Evolutionary conservation across 2,329 filamentous ascomycete species (phyloP).

Genomic region (Pseudogymnoascus verrucosus): DNA sequence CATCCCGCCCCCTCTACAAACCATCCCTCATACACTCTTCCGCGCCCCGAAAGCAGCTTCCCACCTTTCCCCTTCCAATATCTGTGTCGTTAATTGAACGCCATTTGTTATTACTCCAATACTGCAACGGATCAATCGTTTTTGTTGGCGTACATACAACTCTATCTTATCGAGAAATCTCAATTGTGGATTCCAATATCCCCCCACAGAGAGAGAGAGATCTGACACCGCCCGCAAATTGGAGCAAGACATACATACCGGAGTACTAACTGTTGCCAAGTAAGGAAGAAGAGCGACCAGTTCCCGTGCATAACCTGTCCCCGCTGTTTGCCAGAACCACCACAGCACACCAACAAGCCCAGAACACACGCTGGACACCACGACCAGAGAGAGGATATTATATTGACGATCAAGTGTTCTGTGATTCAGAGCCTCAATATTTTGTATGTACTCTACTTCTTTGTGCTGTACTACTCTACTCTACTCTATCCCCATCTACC

Average conservation of each 20-base stretch:
- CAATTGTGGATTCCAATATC: background rate
- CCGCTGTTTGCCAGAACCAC: background rate
- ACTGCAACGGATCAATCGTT: background rate
- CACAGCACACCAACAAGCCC: background rate
- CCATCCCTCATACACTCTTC: slow-evolving; percentile 1
- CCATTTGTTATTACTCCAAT: background rate
- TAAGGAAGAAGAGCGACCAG: background rate
- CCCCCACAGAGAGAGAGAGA: background rate
- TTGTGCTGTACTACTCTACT: background rate
- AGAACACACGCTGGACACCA: background rate
- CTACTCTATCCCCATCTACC: background rate
- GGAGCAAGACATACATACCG: background rate
- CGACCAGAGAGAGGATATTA: background rate
- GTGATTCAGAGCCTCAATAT: background rate
- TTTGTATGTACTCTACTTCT: background rate
- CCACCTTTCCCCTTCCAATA: slow-evolving; percentile 4
- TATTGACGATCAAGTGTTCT: background rate
- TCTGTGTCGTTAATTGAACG: background rate
- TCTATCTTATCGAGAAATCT: background rate
- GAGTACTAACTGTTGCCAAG: background rate
- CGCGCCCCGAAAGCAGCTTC: background rate
- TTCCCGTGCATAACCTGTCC: background rate
- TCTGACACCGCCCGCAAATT: background rate
- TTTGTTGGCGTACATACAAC: background rate
- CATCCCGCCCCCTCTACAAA: background rate